Conservation (phyloP, 805 yeast species). For the Clavispora asparagi region DNA sequence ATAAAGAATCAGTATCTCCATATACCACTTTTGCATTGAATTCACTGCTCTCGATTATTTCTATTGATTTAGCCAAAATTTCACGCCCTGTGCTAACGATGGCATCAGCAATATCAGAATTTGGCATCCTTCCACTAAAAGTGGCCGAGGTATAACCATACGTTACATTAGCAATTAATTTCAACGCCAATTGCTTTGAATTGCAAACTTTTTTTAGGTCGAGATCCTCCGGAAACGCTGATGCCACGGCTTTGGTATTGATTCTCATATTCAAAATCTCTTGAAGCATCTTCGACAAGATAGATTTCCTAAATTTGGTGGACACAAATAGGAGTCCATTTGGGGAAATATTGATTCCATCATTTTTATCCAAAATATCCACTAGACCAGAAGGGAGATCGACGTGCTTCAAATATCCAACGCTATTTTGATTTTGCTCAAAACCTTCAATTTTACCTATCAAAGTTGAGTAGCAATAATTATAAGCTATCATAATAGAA, state of each 20-base stretch:
- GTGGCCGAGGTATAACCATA: conserved; percentile 96
- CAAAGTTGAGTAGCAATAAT: conserved; percentile 75
- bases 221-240: conserved; percentile 36
- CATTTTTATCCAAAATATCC: conserved; percentile 45
- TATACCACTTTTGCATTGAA: conserved; percentile 94
- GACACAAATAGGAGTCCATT: conserved; percentile 82
- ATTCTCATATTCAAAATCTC: conserved; percentile 79
- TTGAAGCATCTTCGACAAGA: conserved; percentile 76
- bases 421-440: conserved; percentile 38
- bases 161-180: conserved; percentile 89
- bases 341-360: conserved; percentile 63
- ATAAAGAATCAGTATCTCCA: conserved; percentile 94
- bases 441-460: conserved; percentile 58
- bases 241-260: conserved; percentile 73
- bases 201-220: conserved; percentile 55
- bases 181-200: conserved; percentile 80
- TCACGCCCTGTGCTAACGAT: conserved; percentile 91
- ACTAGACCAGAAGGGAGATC: conserved; percentile 52
- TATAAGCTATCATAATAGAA: conserved; percentile 98
- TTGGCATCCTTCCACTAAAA: conserved; percentile 96
- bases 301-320: conserved; percentile 58
- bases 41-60: conserved; percentile 53
- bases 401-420: conserved; percentile 50
- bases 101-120: conserved; percentile 90
- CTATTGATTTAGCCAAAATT: conserved; percentile 66